Evolutionary conservation across 2,329 filamentous ascomycete species (phyloP).

Genomic region (Colletotrichum tanaceti): DNA sequence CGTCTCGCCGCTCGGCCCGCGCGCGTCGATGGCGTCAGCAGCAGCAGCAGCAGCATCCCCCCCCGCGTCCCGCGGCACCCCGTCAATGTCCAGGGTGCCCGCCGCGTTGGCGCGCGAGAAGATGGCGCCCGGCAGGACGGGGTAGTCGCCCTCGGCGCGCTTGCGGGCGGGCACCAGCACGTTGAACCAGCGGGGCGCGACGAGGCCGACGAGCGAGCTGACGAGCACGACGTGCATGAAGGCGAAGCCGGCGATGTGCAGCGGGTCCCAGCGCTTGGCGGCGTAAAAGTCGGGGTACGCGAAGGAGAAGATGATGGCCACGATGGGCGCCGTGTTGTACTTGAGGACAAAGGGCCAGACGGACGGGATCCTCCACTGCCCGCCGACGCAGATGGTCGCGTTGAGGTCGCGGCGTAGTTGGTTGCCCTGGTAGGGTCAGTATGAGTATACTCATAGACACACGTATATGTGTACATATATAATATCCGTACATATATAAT

Average conservation of each 20-base stretch:
- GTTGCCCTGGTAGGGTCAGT: constrained; percentile 11
- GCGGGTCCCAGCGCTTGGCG: constrained; percentile 36
- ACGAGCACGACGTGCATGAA: constrained; percentile 38
- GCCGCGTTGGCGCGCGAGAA: constrained; percentile 32
- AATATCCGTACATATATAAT: no score
- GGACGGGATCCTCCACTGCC: constrained; percentile 40
- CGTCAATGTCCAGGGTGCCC: constrained; percentile 16
- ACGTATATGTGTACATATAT: no score
- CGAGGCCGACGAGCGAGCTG: constrained; percentile 32
- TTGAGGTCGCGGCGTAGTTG: constrained; percentile 36
- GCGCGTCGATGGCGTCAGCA: background rate
- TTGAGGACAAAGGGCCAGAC: constrained; percentile 42
- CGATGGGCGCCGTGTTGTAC: constrained; percentile 42
- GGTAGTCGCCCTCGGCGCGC: constrained; percentile 13
- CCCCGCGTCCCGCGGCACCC: background rate
- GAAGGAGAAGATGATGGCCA: constrained; percentile 42
- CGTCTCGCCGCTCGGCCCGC: background rate
- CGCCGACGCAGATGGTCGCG: constrained; percentile 17
- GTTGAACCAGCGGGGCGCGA: constrained; percentile 41
- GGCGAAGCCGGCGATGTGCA: constrained; percentile 41
- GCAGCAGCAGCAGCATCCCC: no score
- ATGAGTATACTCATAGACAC: no score
- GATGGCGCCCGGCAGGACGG: constrained; percentile 22
- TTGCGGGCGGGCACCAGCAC: constrained; percentile 33
- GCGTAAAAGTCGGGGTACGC: constrained; percentile 42